Conservation (phyloP, 768 basidiomycete genomes). For the Russula abietina region DNA sequence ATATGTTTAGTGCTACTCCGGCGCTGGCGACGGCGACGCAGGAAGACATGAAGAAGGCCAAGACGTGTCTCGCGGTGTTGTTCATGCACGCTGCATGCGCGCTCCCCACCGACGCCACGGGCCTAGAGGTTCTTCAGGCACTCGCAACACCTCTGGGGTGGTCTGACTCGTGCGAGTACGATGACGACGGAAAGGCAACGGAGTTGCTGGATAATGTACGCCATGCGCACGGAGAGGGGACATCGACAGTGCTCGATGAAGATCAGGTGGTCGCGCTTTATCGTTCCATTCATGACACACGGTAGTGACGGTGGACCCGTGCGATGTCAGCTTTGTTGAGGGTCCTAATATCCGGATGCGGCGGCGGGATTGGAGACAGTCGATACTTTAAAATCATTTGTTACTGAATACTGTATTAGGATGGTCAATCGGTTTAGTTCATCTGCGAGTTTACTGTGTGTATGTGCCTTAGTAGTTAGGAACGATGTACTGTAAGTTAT, state of each 20-base stretch:
- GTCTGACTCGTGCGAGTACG: constrained; percentile 1
- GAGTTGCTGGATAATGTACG: background rate
- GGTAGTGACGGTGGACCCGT: background rate
- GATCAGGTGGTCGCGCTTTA: background rate
- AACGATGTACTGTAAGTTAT: background rate
- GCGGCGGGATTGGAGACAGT: background rate
- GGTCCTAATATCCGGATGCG: background rate
- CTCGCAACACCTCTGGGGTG: constrained; percentile 8
- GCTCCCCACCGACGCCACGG: constrained; percentile 1
- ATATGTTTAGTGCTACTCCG: background rate
- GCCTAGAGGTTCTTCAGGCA: background rate
- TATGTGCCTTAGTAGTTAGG: background rate
- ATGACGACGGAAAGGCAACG: background rate
- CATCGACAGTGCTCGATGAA: constrained; percentile 1
- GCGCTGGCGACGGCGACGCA: background rate
- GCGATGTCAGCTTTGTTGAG: background rate
- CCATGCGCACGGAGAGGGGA: background rate
- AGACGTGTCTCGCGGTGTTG: constrained; percentile 11
- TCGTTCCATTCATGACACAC: constrained; percentile 1
- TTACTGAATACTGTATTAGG: background rate
- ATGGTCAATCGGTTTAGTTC: background rate
- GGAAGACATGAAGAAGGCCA: constrained; percentile 6
- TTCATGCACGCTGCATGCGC: constrained; percentile 18
- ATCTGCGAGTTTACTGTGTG: background rate
- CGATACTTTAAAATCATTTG: background rate